Conservation (phyloP, 495 filamentous ascomycete genomes). For the Cairneyella variabilis region DNA sequence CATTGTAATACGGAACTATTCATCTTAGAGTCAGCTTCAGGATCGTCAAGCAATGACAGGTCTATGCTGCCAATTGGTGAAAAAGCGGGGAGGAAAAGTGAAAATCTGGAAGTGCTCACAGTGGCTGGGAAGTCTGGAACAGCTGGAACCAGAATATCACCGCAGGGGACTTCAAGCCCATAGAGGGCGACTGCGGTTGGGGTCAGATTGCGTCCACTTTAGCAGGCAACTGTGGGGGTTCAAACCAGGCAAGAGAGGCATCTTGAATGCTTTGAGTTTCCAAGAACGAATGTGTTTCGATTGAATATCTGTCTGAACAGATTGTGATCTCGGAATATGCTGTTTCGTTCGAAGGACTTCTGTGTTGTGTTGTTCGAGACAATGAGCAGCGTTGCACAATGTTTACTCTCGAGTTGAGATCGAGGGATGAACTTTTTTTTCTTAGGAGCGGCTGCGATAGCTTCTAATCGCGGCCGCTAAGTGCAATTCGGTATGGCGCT, state of each 20-base stretch:
- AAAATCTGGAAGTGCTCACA: conserved; percentile 50
- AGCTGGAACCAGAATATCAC: conserved; percentile 70
- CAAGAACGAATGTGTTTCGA: background rate
- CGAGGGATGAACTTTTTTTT: no score
- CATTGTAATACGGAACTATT: conserved; percentile 97
- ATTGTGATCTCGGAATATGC: no score
- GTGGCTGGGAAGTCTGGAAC: conserved; percentile 71
- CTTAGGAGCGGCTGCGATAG: no score
- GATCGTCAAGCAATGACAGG: background rate
- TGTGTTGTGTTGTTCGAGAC: background rate
- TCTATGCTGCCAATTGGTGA: background rate
- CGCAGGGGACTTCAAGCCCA: conserved; percentile 81
- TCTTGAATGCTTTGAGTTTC: conserved; percentile 8
- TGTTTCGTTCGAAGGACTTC: no score
- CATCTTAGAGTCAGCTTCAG: conserved; percentile 47
- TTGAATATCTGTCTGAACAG: no score
- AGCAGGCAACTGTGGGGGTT: background rate
- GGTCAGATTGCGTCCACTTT: conserved; percentile 14
- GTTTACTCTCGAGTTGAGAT: no score
- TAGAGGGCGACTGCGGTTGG: conserved; percentile 66
- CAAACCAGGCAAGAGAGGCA: conserved; percentile 28
- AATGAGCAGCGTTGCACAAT: background rate
- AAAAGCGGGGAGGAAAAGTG: background rate
- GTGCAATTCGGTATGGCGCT: no score
- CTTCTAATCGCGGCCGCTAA: no score